Evolutionary conservation across 257 asterid species (phyloP).

Genomic region (Solanum paucissectum): DNA sequence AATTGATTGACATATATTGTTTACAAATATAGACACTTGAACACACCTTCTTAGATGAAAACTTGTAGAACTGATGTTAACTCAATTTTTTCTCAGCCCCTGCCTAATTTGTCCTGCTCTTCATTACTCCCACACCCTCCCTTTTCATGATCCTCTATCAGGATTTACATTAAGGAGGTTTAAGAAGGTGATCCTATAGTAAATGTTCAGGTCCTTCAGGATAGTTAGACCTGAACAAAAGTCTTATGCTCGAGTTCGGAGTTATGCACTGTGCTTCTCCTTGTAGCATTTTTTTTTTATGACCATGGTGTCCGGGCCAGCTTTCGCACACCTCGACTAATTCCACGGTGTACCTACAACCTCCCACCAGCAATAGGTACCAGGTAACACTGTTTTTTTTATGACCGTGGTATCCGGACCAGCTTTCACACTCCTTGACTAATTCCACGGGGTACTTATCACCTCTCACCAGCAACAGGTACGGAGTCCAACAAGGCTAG

Average conservation of each 20-base stretch:
- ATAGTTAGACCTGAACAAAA: not conserved
- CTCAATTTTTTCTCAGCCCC: not conserved
- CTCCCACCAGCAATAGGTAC: too few species aligned
- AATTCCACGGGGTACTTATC: too few species aligned
- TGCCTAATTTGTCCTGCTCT: not conserved
- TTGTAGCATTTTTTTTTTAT: not conserved
- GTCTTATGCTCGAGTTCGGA: not conserved
- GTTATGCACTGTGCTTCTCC: not conserved
- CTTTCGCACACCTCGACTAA: too few species aligned
- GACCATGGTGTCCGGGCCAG: too few species aligned
- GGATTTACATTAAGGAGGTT: not conserved
- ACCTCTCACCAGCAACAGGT: too few species aligned
- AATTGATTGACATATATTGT: not conserved
- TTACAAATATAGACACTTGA: not conserved
- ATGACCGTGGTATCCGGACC: too few species aligned
- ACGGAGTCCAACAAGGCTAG: too few species aligned
- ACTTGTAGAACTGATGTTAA: not conserved
- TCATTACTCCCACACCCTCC: not conserved
- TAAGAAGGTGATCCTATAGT: not conserved
- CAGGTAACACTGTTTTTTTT: too few species aligned
- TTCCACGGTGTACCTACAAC: too few species aligned
- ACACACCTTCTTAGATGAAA: not conserved
- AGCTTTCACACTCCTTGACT: too few species aligned
- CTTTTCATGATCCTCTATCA: not conserved
- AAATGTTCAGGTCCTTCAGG: not conserved